Percentiles rank a stretch among this genome's conserved stretches.
These are phyloP conservation scores for Aurifilum marmelostoma DNA, from an alignment of 2,329 filamentous ascomycete species.

Conservation along the genomic window DNA sequence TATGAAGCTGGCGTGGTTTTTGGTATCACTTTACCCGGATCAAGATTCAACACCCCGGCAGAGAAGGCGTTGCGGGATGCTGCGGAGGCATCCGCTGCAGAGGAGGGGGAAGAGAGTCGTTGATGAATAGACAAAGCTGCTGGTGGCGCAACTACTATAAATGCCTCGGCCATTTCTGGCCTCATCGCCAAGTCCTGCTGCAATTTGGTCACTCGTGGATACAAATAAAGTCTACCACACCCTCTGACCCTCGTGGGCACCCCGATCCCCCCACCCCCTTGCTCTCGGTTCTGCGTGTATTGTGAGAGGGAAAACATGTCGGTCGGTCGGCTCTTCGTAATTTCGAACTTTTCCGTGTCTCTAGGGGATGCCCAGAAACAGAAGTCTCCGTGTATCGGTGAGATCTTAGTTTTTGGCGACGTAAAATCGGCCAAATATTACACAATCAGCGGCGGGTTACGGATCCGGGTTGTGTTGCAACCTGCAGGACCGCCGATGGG, in stretches of 20 bases:
- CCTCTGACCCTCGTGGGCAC: too few relatives aligned
- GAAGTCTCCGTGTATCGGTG: constrained; percentile 5
- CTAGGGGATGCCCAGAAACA: not conserved
- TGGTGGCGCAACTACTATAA: not conserved
- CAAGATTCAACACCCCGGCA: not conserved
- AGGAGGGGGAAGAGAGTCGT: not conserved
- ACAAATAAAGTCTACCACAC: not conserved
- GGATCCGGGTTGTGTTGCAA: not conserved
- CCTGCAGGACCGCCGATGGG: constrained; percentile 2
- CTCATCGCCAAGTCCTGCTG: not conserved
- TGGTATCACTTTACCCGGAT: not conserved
- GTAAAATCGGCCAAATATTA: constrained; percentile 4
- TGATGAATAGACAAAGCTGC: not conserved
- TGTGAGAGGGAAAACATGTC: not conserved
- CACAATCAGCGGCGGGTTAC: not conserved
- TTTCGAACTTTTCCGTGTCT: not conserved
- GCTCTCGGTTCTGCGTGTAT: not conserved
- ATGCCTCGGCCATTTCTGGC: not conserved
- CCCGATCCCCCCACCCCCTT: not conserved
- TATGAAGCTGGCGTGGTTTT: not conserved
- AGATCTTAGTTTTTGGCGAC: not conserved
- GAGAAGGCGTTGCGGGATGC: not conserved
- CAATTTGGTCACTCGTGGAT: not conserved
- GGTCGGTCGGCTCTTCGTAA: too few relatives aligned
- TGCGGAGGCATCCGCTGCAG: not conserved